A percentile compares a stretch with the other conserved stretches of the same genome.
Conservation (phyloP, 2,329 filamentous ascomycete genomes). For the Cercospora zeina region DNA sequence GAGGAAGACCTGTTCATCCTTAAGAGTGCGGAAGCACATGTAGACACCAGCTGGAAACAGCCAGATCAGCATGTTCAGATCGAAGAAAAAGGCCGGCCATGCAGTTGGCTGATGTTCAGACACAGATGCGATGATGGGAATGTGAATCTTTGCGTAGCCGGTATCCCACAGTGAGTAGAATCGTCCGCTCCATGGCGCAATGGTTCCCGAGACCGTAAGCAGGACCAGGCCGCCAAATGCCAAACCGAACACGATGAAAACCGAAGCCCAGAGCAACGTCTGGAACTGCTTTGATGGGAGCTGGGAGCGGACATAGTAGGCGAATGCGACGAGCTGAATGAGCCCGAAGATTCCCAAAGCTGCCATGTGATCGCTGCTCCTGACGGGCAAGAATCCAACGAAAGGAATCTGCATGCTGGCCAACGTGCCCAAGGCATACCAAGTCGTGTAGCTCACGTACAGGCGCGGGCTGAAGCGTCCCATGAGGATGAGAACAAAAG, state of each 20-base stretch:
- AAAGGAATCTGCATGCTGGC: conserved; percentile 99
- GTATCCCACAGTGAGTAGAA: conserved; percentile 99
- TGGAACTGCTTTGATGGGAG: conserved; percentile 92
- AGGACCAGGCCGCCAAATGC: conserved; percentile 74
- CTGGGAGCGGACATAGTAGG: conserved; percentile 85
- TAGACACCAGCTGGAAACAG: conserved; percentile 98
- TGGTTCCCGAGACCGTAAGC: conserved; percentile 82
- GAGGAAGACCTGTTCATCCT: conserved; percentile 96
- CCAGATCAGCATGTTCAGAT: conserved; percentile 97
- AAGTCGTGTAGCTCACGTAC: conserved; percentile 96
- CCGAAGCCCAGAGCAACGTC: conserved; percentile 75
- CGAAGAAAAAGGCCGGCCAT: conserved; percentile 99
- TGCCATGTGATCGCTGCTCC: conserved; percentile 98
- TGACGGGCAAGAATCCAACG: conserved; percentile 93
- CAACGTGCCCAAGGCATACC: conserved; percentile 93
- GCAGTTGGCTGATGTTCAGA: conserved; percentile 98
- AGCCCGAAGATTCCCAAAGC: conserved; percentile 94
- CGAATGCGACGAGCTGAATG: conserved; percentile 87
- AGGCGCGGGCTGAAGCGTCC: conserved; percentile 90
- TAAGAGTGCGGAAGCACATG: conserved; percentile 91
- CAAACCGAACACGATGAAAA: conserved; percentile 72
- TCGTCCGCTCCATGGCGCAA: conserved; percentile 95
- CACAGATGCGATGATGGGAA: conserved; percentile 98
- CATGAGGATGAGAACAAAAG: conserved; percentile 94
- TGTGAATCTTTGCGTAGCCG: conserved; percentile 97